Conservation (phyloP, 148 eudicot species). For the Rhododendron molle region DNA sequence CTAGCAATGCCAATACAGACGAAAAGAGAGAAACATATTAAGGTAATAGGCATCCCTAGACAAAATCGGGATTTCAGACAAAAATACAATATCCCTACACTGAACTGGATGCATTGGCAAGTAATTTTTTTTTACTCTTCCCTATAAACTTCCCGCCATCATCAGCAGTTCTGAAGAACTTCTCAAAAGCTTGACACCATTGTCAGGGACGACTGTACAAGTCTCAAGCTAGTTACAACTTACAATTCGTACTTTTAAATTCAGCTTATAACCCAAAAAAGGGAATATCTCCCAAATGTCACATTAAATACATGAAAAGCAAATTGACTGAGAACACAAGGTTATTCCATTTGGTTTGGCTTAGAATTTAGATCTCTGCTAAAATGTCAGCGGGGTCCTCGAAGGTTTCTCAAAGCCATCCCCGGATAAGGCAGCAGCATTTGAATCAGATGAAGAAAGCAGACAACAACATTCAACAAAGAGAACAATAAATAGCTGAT, state of each 20-base stretch:
- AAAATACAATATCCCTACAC: neutral
- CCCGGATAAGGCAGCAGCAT: neutral
- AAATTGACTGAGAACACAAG: neutral
- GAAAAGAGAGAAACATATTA: neutral
- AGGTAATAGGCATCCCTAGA: neutral
- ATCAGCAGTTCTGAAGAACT: neutral
- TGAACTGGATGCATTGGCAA: neutral
- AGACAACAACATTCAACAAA: neutral
- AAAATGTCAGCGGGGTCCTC: neutral
- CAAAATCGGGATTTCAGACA: neutral
- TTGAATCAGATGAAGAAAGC: neutral
- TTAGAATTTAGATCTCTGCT: neutral
- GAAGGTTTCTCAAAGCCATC: conserved; percentile 2
- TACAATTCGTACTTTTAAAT: neutral
- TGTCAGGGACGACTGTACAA: neutral
- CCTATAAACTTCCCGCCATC: neutral
- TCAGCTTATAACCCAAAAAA: neutral
- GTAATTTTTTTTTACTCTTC: neutral
- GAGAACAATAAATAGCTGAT: neutral
- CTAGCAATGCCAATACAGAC: neutral
- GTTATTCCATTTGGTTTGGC: neutral
- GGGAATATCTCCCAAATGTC: neutral
- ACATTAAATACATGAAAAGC: neutral
- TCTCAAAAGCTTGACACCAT: neutral
- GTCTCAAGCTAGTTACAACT: neutral